Percentiles rank a stretch among this genome's conserved stretches.
Conservation (phyloP, 768 basidiomycete genomes). For the Boletus sp. region DNA sequence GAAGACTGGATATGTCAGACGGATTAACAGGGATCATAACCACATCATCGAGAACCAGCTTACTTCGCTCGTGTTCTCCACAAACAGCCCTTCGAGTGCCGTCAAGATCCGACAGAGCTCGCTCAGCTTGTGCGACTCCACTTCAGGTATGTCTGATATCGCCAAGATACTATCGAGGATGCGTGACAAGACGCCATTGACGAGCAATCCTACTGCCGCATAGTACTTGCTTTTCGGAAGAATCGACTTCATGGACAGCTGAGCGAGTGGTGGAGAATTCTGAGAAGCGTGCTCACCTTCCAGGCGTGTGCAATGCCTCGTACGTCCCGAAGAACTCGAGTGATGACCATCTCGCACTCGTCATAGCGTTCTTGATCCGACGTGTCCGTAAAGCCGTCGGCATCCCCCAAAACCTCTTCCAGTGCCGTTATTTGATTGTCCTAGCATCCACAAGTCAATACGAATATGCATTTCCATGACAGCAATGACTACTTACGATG, state of each 20-base stretch:
- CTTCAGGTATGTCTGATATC: constrained; percentile 82
- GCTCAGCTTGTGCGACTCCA: constrained; percentile 79
- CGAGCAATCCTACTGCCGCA: constrained; percentile 64
- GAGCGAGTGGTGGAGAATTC: background rate
- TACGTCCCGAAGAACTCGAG: constrained; percentile 59
- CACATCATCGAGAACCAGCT: constrained; percentile 12
- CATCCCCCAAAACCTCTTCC: constrained; percentile 48
- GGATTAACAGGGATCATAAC: background rate
- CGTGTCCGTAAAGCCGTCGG: constrained; percentile 67
- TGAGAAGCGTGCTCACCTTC: constrained; percentile 55
- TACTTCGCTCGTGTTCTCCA: constrained; percentile 61
- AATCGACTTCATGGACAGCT: constrained; percentile 45
- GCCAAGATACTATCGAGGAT: constrained; percentile 73
- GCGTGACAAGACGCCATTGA: constrained; percentile 63
- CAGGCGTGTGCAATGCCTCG: constrained; percentile 61
- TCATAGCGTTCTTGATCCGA: constrained; percentile 73
- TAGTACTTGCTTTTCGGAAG: constrained; percentile 74
- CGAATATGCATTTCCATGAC: background rate
- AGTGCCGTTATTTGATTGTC: constrained; percentile 20
- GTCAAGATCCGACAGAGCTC: constrained; percentile 80
- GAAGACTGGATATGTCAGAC: constrained; percentile 48
- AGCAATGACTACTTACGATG: constrained; percentile 48
- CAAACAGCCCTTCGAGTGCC: constrained; percentile 78
- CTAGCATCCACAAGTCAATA: constrained; percentile 10
- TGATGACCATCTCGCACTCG: constrained; percentile 70